A percentile compares a stretch with the other conserved stretches of the same genome.
phyloP scores from a whole-genome alignment of 73 alveolate species.

The Blepharisma stoltei region DNA sequence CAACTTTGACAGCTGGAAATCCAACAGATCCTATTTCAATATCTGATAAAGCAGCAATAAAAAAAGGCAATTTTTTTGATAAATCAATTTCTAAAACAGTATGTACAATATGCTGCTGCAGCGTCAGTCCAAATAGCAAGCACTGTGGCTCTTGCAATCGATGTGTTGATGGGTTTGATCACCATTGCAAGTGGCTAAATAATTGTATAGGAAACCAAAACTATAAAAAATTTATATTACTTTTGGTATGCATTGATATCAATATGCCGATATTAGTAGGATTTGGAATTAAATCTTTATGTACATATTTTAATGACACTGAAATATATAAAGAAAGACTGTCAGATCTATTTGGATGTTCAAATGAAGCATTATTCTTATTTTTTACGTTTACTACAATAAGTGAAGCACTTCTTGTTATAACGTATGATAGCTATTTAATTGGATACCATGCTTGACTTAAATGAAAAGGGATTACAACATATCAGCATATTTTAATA shows the following conservation, averaged over 20 bases:
- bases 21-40: constrained; percentile 18
- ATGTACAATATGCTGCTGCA: constrained; percentile 42
- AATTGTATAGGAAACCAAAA: constrained; percentile 43
- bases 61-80: constrained; percentile 7
- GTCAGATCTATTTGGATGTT: no score
- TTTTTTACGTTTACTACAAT: no score
- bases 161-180: constrained; percentile 52
- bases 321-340: no score
- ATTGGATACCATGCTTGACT: no score
- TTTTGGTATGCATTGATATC: not conserved
- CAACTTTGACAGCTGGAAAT: not conserved
- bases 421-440: no score
- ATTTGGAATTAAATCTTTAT: no score
- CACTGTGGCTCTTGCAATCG: constrained; percentile 56
- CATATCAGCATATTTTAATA: no score
- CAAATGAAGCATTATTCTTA: no score
- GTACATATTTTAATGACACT: no score
- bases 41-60: constrained; percentile 1
- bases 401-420: no score
- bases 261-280: no score
- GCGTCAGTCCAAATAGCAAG: constrained; percentile 35
- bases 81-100: constrained; percentile 18
- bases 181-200: constrained; percentile 51
- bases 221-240: constrained; percentile 3
- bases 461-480: no score